Conservation (phyloP, 768 basidiomycete species). For the Asterophora lycoperdoides region DNA sequence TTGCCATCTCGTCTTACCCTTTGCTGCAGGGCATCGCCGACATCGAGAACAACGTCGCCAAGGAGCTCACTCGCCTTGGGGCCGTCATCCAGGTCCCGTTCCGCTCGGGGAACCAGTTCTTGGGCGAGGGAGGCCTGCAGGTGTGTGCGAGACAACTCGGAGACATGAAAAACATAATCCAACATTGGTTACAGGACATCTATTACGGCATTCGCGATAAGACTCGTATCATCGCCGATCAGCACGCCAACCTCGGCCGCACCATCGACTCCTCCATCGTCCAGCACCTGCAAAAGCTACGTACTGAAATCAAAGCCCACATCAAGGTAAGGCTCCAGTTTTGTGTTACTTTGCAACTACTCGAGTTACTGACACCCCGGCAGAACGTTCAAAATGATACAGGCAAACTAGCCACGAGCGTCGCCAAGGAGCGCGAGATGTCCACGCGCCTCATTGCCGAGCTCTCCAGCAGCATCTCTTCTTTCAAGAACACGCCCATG, state of each 20-base stretch:
- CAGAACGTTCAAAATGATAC: constrained; percentile 95
- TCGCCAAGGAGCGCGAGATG: constrained; percentile 90
- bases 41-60: constrained; percentile 92
- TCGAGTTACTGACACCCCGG: background rate
- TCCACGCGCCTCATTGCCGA: constrained; percentile 85
- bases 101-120: constrained; percentile 91
- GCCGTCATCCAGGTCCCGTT: constrained; percentile 98
- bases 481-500: constrained; percentile 95
- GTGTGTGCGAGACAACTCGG: constrained; percentile 27
- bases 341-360: background rate
- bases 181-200: constrained; percentile 56
- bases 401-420: constrained; percentile 83
- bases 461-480: constrained; percentile 80
- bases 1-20: background rate
- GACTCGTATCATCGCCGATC: constrained; percentile 89
- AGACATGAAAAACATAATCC: background rate
- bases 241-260: constrained; percentile 92
- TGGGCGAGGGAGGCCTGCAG: constrained; percentile 96
- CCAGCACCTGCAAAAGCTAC: constrained; percentile 94
- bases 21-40: constrained; percentile 52
- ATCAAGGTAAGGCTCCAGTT: constrained; percentile 60
- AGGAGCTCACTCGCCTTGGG: constrained; percentile 88
- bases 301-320: constrained; percentile 94
- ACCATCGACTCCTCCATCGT: constrained; percentile 97
- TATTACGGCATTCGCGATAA: constrained; percentile 93